phyloP scores from a whole-genome alignment of 2,329 filamentous ascomycete genomes.

The Balansia obtecta region DNA sequence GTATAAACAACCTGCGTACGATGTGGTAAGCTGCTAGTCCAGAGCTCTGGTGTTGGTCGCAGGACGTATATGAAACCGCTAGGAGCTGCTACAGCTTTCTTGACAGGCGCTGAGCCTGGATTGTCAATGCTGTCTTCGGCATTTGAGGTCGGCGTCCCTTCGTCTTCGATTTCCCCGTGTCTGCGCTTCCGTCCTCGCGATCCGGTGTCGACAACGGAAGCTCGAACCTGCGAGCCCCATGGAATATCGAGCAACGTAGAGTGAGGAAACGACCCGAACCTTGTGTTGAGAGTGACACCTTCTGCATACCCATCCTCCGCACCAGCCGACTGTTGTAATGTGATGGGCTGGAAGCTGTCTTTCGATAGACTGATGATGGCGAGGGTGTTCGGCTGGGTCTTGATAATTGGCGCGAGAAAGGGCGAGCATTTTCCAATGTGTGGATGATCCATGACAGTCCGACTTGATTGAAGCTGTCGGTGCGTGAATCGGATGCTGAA shows the following conservation, averaged over 20 bases:
- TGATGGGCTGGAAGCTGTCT: constrained; percentile 69
- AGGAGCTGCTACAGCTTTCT: constrained; percentile 39
- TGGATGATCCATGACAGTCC: neutral
- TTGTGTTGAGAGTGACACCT: constrained; percentile 74
- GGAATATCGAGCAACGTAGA: constrained; percentile 63
- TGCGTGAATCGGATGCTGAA: neutral
- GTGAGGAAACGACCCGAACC: constrained; percentile 84
- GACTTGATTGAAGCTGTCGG: no score
- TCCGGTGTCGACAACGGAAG: constrained; percentile 81
- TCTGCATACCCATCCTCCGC: constrained; percentile 61
- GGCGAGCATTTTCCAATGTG: constrained; percentile 40
- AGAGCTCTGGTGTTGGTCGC: constrained; percentile 68
- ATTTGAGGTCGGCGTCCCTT: constrained; percentile 26
- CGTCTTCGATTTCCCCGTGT: constrained; percentile 28
- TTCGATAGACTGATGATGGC: constrained; percentile 81
- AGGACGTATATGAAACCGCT: constrained; percentile 70
- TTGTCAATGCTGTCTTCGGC: constrained; percentile 22
- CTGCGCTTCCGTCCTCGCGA: constrained; percentile 67
- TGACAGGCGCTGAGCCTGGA: constrained; percentile 22
- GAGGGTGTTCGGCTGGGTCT: constrained; percentile 52
- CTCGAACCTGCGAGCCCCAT: constrained; percentile 87
- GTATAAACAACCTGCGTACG: constrained; percentile 81
- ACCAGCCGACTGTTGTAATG: constrained; percentile 49
- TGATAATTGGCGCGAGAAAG: constrained; percentile 60
- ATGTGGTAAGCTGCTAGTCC: constrained; percentile 70